These are phyloP conservation scores for Pochonia chlamydosporia DNA, from an alignment of 2,329 filamentous ascomycete species.

Conservation along the genomic window DNA sequence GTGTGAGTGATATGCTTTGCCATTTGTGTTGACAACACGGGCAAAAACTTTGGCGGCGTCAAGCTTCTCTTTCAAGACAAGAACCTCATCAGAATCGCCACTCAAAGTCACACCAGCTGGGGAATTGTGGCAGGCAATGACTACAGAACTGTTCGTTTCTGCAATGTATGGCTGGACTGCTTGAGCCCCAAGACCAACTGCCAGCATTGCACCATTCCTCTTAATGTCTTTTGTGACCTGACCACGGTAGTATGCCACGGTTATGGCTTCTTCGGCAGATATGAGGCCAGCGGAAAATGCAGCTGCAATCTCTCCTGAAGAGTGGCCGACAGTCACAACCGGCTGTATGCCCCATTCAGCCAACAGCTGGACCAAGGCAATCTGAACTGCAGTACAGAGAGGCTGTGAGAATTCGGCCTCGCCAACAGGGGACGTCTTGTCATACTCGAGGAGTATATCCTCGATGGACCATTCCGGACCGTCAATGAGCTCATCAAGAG, in stretches of 20 bases:
- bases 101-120: slow-evolving; percentile 17
- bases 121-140: slow-evolving; percentile 19
- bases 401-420: slow-evolving; percentile 21
- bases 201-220: slow-evolving; percentile 18
- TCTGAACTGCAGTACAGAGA: slow-evolving; percentile 25
- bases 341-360: slow-evolving; percentile 23
- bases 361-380: slow-evolving; percentile 29
- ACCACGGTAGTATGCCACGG: slow-evolving; percentile 14
- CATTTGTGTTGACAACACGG: slow-evolving; percentile 12
- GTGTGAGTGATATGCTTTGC: slow-evolving; percentile 17
- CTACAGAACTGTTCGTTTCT: slow-evolving; percentile 12
- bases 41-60: slow-evolving; percentile 10
- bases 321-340: slow-evolving; percentile 31
- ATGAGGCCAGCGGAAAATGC: slow-evolving; percentile 18
- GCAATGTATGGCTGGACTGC: slow-evolving; percentile 3
- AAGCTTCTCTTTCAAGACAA: slow-evolving; percentile 4
- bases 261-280: slow-evolving; percentile 11
- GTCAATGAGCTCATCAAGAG: background rate
- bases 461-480: background rate
- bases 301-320: slow-evolving; percentile 25
- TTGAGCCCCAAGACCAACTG: slow-evolving; percentile 11
- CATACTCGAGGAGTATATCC: slow-evolving; percentile 1
- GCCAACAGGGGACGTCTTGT: background rate
- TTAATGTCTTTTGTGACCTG: slow-evolving; percentile 1
- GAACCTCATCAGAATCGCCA: slow-evolving; percentile 14